Base-by-base conservation (phyloP, 2,329 filamentous ascomycete species). In the Sarocladium brachiariae region DNA sequence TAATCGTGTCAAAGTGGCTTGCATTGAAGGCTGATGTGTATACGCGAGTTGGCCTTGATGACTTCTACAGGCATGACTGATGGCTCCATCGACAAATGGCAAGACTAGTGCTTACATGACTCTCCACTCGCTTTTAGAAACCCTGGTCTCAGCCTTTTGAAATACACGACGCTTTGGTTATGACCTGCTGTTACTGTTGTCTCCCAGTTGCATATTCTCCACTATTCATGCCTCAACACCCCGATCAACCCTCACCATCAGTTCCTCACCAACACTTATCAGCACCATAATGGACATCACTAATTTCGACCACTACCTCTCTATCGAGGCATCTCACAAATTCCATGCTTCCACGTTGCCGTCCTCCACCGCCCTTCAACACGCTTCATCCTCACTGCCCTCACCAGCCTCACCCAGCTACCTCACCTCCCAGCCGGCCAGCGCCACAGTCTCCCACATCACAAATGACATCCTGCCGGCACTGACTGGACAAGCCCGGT, bases 401-500 rank as follows among this genome's bases (percentile, higher is more conserved):
- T 53, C 55, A 25, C 56, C 62, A 2, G 51, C 48, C 9, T 58
- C 59, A 16, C 51, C 59, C 1, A 54, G 50, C 9, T 70, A 69
- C 51, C 67, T 74, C 56, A 48, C 24, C n/a, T 47, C 59, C 60
- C 25, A 53, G 58, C 9, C 52, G 61, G 3, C 58, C 59, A 5
- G 57, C 70, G 61, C 47, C 60, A 52, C 63, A 23, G 54, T 60
- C 38, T 52, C 60, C 11, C 77, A 81, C 61, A 69, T 81, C 31
- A 58, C 70, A 9, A 27, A 57, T 7, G 65, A 70, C 52, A 67
- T 81, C 51, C 67, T 77, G 35, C 77, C 78, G 2, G 86, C 77
- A 1, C 76, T 93, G 53, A 89, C 84, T 58, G 77, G 74, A 14
- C 78, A 81, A 59, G 83, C 81, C 56, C 75, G 78, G 37, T 81